Conservation (phyloP, 495 filamentous ascomycete species). For the Penicillium roqueforti region DNA sequence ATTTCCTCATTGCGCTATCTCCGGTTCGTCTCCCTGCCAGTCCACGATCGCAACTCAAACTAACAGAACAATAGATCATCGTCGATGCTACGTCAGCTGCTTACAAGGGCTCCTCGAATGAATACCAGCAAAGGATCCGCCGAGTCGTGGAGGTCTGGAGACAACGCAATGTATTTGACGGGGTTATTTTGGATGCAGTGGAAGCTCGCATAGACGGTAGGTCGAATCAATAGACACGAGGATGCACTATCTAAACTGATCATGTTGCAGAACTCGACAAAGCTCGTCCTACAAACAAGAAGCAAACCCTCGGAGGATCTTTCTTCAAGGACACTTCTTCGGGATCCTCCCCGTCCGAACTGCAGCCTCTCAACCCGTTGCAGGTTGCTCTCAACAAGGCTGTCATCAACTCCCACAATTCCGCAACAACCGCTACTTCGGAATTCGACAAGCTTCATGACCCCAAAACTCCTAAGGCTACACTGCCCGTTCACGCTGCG, state of each 20-base stretch:
- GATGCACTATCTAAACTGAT: constrained; percentile 4
- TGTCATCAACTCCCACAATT: constrained; percentile 54
- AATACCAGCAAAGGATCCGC: constrained; percentile 81
- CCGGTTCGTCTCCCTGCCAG: constrained; percentile 46
- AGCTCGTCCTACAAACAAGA: constrained; percentile 60
- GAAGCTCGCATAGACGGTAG: constrained; percentile 76
- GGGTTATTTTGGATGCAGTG: constrained; percentile 67
- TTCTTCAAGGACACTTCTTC: constrained; percentile 54
- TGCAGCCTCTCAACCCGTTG: constrained; percentile 66
- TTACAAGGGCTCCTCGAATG: constrained; percentile 78
- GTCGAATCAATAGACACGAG: constrained; percentile 1
- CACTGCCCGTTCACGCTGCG: constrained; percentile 86
- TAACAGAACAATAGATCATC: constrained; percentile 55
- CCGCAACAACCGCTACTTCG: constrained; percentile 61
- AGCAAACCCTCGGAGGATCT: constrained; percentile 63
- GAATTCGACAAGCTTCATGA: constrained; percentile 82
- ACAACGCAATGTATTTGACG: constrained; percentile 79
- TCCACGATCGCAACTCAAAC: neutral
- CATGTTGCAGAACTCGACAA: constrained; percentile 68
- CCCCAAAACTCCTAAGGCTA: constrained; percentile 57
- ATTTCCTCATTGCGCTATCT: constrained; percentile 87
- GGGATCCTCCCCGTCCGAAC: constrained; percentile 65
- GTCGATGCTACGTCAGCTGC: constrained; percentile 78
- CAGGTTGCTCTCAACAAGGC: constrained; percentile 72
- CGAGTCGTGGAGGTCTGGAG: constrained; percentile 94